Conservation (phyloP, 1,284 basidiomycete genomes). For the Sphaerobolus stellatus region DNA sequence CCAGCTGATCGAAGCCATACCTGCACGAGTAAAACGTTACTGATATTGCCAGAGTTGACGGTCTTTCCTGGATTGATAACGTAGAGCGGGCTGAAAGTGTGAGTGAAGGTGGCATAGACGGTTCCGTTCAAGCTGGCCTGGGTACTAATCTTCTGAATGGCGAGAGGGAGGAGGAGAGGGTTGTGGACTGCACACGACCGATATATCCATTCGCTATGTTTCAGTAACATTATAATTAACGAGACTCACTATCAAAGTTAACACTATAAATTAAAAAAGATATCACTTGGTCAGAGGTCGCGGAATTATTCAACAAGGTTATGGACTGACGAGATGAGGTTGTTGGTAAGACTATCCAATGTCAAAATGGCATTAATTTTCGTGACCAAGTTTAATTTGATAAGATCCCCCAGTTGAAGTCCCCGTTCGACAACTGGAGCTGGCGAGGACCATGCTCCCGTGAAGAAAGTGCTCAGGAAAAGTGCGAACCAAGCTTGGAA, state of each 20-base stretch:
- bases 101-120: slow-evolving; percentile 39
- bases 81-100: slow-evolving; percentile 37
- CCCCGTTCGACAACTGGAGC: too few relatives aligned
- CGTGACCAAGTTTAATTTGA: slow-evolving; percentile 38
- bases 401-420: slow-evolving; percentile 2
- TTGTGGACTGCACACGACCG: slow-evolving; percentile 34
- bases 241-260: slow-evolving; percentile 4
- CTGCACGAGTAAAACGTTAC: slow-evolving; percentile 38
- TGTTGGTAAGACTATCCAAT: slow-evolving; percentile 36
- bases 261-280: slow-evolving; percentile 1
- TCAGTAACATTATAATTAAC: neutral
- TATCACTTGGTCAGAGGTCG: neutral
- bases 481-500: neutral
- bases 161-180: slow-evolving; percentile 43
- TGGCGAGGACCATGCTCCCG: neutral
- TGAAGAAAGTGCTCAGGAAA: neutral
- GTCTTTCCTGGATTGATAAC: slow-evolving; percentile 36
- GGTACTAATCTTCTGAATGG: slow-evolving; percentile 39
- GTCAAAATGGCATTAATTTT: slow-evolving; percentile 39
- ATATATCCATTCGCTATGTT: neutral
- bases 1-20: neutral
- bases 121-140: slow-evolving; percentile 43
- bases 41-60: slow-evolving; percentile 38
- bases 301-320: neutral
- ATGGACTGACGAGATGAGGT: slow-evolving; percentile 34